Evolutionary conservation across 2,329 filamentous ascomycete genomes (phyloP).

Genomic region (Aspergillus sojae): DNA sequence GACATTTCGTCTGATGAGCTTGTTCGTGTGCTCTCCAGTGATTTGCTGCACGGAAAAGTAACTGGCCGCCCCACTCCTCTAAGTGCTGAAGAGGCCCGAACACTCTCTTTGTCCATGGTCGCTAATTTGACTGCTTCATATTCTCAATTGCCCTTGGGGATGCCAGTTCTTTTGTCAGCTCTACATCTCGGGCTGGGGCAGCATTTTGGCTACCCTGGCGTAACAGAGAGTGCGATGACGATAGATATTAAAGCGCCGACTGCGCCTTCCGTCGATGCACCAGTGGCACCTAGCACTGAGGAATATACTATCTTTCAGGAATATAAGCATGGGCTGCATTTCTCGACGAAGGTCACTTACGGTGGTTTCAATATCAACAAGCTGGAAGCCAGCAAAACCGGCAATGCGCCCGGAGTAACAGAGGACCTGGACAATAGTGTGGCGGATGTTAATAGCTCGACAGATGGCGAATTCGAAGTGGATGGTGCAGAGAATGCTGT

Average conservation of each 20-base stretch:
- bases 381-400: constrained; percentile 7
- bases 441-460: constrained; percentile 23
- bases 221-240: constrained; percentile 28
- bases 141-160: constrained; percentile 27
- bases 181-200: constrained; percentile 41
- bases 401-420: constrained; percentile 10
- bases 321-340: constrained; percentile 26
- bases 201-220: constrained; percentile 32
- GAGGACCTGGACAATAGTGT: constrained; percentile 20
- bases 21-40: constrained; percentile 32
- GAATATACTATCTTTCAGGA: constrained; percentile 32
- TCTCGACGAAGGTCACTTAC: constrained; percentile 31
- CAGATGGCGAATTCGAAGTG: constrained; percentile 33
- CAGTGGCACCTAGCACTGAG: constrained; percentile 10
- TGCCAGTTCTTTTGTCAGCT: constrained; percentile 32
- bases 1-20: constrained; percentile 35
- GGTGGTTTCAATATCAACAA: constrained; percentile 20
- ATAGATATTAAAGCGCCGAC: constrained; percentile 26
- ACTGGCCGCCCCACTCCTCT: constrained; percentile 32
- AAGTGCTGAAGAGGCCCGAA: constrained; percentile 32
- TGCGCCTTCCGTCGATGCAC: constrained; percentile 4
- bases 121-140: constrained; percentile 34
- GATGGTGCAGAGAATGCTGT: constrained; percentile 25
- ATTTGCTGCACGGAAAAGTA: constrained; percentile 34
- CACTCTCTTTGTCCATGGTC: constrained; percentile 36